A percentile compares a stretch with the other conserved stretches of the same genome.
These are phyloP conservation scores for Aspergillus chevalieri DNA, from an alignment of 2,329 filamentous ascomycete species.

Conservation along the genomic window DNA sequence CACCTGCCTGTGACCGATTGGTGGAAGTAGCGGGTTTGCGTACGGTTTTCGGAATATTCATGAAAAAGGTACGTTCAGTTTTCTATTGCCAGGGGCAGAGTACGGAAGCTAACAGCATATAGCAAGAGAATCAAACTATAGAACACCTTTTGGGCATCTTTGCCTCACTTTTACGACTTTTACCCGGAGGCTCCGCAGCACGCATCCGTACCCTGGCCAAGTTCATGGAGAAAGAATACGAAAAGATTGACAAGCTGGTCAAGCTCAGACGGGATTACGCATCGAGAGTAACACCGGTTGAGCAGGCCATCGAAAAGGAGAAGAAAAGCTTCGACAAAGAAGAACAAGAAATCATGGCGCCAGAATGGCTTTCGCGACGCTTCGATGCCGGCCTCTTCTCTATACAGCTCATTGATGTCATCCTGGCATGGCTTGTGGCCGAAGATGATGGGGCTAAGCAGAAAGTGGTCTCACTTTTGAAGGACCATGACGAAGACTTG, in stretches of 20 bases:
- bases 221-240: slow-evolving; percentile 91
- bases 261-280: slow-evolving; percentile 66
- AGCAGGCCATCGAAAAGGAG: slow-evolving; percentile 57
- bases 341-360: slow-evolving; percentile 56
- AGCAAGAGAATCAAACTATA: slow-evolving; percentile 58
- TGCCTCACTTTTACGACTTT: slow-evolving; percentile 67
- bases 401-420: slow-evolving; percentile 74
- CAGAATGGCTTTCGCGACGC: slow-evolving; percentile 67
- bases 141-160: slow-evolving; percentile 85
- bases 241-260: slow-evolving; percentile 69
- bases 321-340: slow-evolving; percentile 50
- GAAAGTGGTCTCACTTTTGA: slow-evolving; percentile 59
- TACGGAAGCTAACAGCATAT: slow-evolving; percentile 15
- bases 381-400: slow-evolving; percentile 81
- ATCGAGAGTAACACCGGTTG: slow-evolving; percentile 55
- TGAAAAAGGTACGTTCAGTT: slow-evolving; percentile 56
- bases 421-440: slow-evolving; percentile 83
- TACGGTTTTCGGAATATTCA: slow-evolving; percentile 77
- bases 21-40: slow-evolving; percentile 82
- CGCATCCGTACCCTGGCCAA: slow-evolving; percentile 85
- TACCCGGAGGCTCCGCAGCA: slow-evolving; percentile 70
- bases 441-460: slow-evolving; percentile 72
- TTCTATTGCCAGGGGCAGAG: background rate
- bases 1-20: slow-evolving; percentile 64
- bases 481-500: slow-evolving; percentile 62